Evolutionary conservation across 441 rosid species (phyloP), one percentile per base, ranked within the genome.

Genomic region (Corymbia calophylla): DNA sequence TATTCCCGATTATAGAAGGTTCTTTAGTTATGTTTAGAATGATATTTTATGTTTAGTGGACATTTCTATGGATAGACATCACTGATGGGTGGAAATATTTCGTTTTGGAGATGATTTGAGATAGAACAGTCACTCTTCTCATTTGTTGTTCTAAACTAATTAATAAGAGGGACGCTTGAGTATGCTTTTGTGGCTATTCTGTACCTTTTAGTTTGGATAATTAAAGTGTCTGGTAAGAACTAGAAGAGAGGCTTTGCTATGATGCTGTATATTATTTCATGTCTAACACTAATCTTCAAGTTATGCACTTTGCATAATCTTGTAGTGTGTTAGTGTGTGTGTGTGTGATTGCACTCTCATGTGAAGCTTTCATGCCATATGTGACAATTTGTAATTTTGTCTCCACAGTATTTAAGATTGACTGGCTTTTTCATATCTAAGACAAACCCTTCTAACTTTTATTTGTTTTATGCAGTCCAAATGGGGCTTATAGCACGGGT

Each of bases 1-100:
- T 70, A 97, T 97, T 93, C 99, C 99, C 87, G 99, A 97, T 91
- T 97, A 97, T 88, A 95, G 99, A 95, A 97, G 99, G 99, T 97
- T 89, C 54, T 70, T 25, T 73, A 12, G 23, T 73, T 31, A 14
- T 73, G 0, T 19, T 70, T 53, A 70, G 1, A 2, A 1, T 39
- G 14, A 73, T 14, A 53, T 53, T 81, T 58, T 39, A 44, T 1
- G 0, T 54, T 7, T 44, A 35, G 9, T 1, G 0, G 16, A n/a
- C 49, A 32, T 1, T 39, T 70, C 86, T 18, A 80, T 87, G n/a
- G 88, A 48, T 86, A 88, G 51, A 73, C 87, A 4, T 51, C 58
- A 48, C 32, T 87, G 87, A 39, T 27, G 27, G 80, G 54, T 39
- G 85, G 80, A 18, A 54, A 66, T 88, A 44, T 60, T 11, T 87